phyloP scores from a whole-genome alignment of 345 rosid species.

The Arabidopsis thaliana region DNA sequence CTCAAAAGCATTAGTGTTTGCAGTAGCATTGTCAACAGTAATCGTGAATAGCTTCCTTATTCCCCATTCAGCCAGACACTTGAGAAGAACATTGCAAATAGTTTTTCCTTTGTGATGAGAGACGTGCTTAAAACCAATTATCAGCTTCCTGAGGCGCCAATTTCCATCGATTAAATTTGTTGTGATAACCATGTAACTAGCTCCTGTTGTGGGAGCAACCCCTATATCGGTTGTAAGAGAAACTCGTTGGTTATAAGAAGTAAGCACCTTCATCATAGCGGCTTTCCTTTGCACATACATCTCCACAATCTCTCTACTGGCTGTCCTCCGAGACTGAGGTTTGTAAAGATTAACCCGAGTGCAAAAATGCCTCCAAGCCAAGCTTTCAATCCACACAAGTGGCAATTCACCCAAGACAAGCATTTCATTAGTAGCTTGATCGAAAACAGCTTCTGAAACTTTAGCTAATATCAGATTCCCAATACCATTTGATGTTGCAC shows the following conservation, averaged over 20 bases:
- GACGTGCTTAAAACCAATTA: neutral
- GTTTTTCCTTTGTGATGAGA: neutral
- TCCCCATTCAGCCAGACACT: neutral
- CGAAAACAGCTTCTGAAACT: too few relatives aligned
- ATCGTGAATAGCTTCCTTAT: neutral
- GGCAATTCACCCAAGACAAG: too few relatives aligned
- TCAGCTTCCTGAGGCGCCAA: neutral
- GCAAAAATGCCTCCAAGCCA: too few relatives aligned
- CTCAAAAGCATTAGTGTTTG: too few relatives aligned
- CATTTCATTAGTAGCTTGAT: too few relatives aligned
- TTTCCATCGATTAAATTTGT: neutral
- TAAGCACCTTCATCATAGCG: neutral
- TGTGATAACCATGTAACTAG: too few relatives aligned
- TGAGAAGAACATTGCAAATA: neutral
- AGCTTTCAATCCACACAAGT: too few relatives aligned
- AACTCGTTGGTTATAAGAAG: neutral
- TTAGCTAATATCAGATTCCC: too few relatives aligned
- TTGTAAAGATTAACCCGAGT: too few relatives aligned
- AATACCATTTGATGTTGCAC: too few relatives aligned
- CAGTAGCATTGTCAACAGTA: neutral
- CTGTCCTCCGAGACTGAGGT: neutral
- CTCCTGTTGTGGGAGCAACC: neutral
- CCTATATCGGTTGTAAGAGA: neutral
- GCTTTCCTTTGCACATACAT: neutral
- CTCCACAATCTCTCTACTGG: neutral